These are phyloP conservation scores for Colletotrichum tamarilloi DNA, from an alignment of 2,329 filamentous ascomycete species.

Conservation along the genomic window DNA sequence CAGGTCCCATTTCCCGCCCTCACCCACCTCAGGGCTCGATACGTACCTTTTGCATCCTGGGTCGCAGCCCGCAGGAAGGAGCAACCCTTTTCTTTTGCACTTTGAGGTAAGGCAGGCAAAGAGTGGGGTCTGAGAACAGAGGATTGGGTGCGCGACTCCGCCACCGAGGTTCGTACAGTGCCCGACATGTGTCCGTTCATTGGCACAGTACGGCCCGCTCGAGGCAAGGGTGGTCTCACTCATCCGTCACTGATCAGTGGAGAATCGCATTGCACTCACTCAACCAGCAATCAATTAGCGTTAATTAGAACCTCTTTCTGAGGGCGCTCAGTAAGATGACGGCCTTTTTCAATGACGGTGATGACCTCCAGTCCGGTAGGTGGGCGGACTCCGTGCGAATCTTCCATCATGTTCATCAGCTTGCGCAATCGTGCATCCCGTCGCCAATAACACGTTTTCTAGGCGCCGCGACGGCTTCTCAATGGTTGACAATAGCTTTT, in stretches of 20 bases:
- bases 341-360: background rate
- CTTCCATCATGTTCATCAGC: background rate
- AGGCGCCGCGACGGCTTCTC: background rate
- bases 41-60: too few species aligned
- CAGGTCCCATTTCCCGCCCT: background rate
- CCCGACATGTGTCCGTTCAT: too few species aligned
- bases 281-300: conserved; percentile 19
- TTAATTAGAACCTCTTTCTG: background rate
- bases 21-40: too few species aligned
- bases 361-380: background rate
- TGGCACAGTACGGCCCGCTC: background rate
- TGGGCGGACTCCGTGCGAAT: background rate
- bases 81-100: background rate
- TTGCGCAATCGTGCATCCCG: background rate
- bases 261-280: background rate
- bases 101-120: background rate
- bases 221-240: background rate
- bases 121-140: background rate
- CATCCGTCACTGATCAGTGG: background rate
- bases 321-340: background rate
- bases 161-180: background rate
- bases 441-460: background rate
- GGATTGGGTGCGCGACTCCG: background rate
- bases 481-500: background rate
- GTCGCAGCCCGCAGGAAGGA: background rate